Percentiles rank a stretch among this genome's conserved stretches.
phyloP scores from a whole-genome alignment of 208 protist species.

The Pavlovales sp. region DNA sequence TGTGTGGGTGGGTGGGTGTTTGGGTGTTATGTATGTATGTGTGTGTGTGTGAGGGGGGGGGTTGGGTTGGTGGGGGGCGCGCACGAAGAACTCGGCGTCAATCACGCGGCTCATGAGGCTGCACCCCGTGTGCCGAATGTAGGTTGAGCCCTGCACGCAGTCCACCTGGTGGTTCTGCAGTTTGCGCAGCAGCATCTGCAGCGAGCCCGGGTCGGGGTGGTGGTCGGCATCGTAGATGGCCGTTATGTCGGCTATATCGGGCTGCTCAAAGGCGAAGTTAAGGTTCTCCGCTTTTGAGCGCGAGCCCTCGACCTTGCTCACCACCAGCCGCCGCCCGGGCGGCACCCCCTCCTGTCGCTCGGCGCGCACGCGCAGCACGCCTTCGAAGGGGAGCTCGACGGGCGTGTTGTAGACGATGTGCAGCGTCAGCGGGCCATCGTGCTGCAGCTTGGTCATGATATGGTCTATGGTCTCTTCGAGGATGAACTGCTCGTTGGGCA shows the following conservation, averaged over 20 bases:
- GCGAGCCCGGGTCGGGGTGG: constrained; percentile 3
- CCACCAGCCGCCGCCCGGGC: not conserved
- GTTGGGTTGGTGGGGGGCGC: no score
- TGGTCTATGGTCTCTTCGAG: constrained; percentile 5
- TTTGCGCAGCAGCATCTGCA: not conserved
- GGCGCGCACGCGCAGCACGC: not conserved
- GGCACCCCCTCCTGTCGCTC: not conserved
- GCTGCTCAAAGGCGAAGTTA: not conserved
- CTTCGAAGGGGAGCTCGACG: constrained; percentile 3
- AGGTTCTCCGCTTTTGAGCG: constrained; percentile 29
- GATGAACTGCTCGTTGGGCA: constrained; percentile 32
- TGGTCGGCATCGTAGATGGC: constrained; percentile 30
- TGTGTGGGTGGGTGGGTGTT: no score
- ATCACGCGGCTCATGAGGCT: constrained; percentile 6
- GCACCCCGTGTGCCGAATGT: not conserved
- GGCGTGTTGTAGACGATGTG: constrained; percentile 35
- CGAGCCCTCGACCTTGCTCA: not conserved
- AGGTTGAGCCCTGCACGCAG: constrained; percentile 33
- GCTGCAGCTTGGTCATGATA: not conserved
- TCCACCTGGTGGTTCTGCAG: not conserved
- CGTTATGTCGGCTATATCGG: not conserved
- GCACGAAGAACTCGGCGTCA: constrained; percentile 40
- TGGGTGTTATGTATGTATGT: no score
- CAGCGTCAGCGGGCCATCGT: not conserved
- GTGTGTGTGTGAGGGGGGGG: no score